Conservation (phyloP, 2,329 filamentous ascomycete species). For the Fusarium cicatricum region DNA sequence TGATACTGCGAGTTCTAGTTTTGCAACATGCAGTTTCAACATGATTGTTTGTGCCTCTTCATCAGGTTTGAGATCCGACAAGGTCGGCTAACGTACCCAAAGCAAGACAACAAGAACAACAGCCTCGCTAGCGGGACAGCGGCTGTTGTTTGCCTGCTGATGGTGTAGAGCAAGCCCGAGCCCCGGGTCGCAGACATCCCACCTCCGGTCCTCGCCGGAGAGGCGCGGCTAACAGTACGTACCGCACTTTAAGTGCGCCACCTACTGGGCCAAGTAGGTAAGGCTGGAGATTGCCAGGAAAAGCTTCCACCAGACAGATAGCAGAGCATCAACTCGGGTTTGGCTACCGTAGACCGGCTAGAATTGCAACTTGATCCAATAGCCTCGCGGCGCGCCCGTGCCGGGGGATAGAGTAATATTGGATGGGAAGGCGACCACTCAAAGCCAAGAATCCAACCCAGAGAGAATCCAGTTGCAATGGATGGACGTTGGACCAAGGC, state of each 20-base stretch:
- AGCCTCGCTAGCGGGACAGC: slow-evolving; percentile 17
- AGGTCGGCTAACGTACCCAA: background rate
- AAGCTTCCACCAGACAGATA: slow-evolving; percentile 9
- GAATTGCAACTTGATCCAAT: slow-evolving; percentile 17
- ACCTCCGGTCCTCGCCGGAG: slow-evolving; percentile 27
- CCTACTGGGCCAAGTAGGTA: slow-evolving; percentile 1
- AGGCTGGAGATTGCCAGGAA: slow-evolving; percentile 26
- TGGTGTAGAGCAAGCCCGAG: slow-evolving; percentile 23
- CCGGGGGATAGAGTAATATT: background rate
- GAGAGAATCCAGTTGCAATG: slow-evolving; percentile 29
- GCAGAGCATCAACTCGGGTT: slow-evolving; percentile 1
- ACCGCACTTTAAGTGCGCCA: background rate
- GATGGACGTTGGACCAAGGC: slow-evolving; percentile 18
- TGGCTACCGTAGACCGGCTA: slow-evolving; percentile 2
- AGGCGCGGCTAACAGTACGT: slow-evolving; percentile 22
- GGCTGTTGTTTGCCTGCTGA: slow-evolving; percentile 14
- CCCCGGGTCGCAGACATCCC: slow-evolving; percentile 4
- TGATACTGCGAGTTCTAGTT: background rate
- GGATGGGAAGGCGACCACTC: background rate
- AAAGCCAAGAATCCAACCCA: slow-evolving; percentile 1
- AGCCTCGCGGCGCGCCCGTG: background rate
- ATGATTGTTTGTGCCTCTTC: background rate
- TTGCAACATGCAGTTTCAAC: background rate
- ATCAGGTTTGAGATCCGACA: background rate
- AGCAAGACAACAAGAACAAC: slow-evolving; percentile 23